Base-by-base conservation (phyloP, 2,329 filamentous ascomycete species). In the Dactylellina drechsleri region DNA sequence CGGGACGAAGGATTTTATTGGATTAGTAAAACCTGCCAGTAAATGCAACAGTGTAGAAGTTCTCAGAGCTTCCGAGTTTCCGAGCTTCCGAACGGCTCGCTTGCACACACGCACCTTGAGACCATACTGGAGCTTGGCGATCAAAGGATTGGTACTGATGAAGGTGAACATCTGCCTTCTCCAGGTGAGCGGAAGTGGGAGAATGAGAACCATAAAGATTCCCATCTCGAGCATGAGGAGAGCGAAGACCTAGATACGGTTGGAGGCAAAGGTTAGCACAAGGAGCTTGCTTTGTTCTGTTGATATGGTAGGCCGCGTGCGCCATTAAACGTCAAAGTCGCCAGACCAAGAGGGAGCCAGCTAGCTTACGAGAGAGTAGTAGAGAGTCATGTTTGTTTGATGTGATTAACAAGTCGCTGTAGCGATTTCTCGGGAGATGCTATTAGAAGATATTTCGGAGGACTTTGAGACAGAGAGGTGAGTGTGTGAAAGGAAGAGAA, bases 91-190 rank as follows among this genome's bases (percentile, higher is more conserved):
- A 18, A 23, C n/a, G 12, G 47, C 47, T 52, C 6, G 13, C 3
- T 47, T 15, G 43, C 4, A 4, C 41, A 49, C 50, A 58, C 81
- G 28, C 82, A 89, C 88, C 87, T 97, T 98, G 85, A 99, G 87
- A 80, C 93, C 94, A 85, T 99, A 97, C 85, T 98, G 94, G 78
- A 98, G 83, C 83, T 98, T 97, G 47, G 93, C 95, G 72, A 99
- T 87, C 53, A 90, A 81, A 3, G 88, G 91, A 81, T 90, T 96
- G 81, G 94, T 92, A 62, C 93, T 97, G 81, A 99, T 93, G 88
- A 99, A 99, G 80, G 91, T 92, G 82, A 97, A 97, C 81, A 97
- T 88, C 85, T 88, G 92, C 81, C 92, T 89, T 84, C 92, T 92
- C 82, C 91, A 83, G 78, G 87, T 89, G 85, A 96, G 97, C 53